A percentile compares a stretch with the other conserved stretches of the same genome.
Conservation (phyloP, 2,329 filamentous ascomycete genomes). For the Pleoardoris graminearum region DNA sequence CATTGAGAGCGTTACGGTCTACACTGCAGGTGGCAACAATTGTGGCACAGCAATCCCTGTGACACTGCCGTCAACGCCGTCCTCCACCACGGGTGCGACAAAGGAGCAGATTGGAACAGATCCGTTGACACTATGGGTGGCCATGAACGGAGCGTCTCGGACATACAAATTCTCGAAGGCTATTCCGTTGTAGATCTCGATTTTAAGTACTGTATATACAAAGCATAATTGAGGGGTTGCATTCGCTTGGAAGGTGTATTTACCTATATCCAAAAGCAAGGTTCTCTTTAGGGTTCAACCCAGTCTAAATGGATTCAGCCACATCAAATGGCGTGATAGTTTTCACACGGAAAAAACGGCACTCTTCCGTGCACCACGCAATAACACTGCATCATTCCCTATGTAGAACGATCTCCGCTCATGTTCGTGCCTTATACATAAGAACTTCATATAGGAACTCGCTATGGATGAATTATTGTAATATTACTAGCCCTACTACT, state of each 20-base stretch:
- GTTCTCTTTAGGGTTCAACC: not conserved
- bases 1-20: slow-evolving; percentile 57
- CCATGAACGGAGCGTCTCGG: slow-evolving; percentile 41
- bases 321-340: no score
- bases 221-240: not conserved
- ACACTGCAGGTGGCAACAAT: slow-evolving; percentile 51
- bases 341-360: no score
- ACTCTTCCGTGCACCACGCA: no score
- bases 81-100: slow-evolving; percentile 49
- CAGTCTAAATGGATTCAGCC: no score
- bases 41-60: slow-evolving; percentile 59
- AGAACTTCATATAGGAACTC: no score
- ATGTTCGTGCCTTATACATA: no score
- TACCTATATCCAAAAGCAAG: slow-evolving; percentile 2
- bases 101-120: slow-evolving; percentile 58
- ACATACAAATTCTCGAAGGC: slow-evolving; percentile 39
- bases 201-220: not conserved
- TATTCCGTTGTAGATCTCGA: slow-evolving; percentile 31
- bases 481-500: no score
- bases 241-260: not conserved
- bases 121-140: slow-evolving; percentile 46
- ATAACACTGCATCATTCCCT: no score
- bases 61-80: slow-evolving; percentile 55
- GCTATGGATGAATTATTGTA: no score
- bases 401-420: no score